These are phyloP conservation scores for Hortiboletus flavorubellus DNA, from an alignment of 768 basidiomycete species.

Conservation along the genomic window DNA sequence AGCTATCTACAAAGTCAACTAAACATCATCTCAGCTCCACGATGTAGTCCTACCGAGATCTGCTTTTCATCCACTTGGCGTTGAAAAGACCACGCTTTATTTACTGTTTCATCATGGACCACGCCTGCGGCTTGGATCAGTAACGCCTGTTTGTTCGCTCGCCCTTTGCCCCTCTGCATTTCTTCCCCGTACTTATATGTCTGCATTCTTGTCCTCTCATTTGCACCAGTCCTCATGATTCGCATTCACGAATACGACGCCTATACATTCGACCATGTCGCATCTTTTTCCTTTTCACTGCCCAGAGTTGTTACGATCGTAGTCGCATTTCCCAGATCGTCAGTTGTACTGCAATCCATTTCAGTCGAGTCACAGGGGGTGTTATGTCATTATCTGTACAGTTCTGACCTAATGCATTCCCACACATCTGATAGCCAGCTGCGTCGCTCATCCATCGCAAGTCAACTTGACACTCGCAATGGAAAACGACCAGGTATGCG, in stretches of 20 bases:
- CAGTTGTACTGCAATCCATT: neutral
- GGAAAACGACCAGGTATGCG: constrained; percentile 88
- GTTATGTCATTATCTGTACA: constrained; percentile 27
- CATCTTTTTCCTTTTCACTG: neutral
- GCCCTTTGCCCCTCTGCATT: constrained; percentile 12
- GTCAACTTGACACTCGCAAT: constrained; percentile 44
- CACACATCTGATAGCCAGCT: constrained; percentile 21
- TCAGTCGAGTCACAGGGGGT: neutral
- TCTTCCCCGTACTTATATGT: constrained; percentile 18
- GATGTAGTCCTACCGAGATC: constrained; percentile 29
- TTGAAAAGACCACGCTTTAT: constrained; percentile 19
- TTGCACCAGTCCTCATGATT: constrained; percentile 20
- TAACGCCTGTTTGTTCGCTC: constrained; percentile 17
- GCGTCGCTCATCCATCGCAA: neutral
- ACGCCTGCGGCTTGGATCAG: constrained; percentile 28
- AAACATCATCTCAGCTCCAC: constrained; percentile 25
- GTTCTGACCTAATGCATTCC: constrained; percentile 27
- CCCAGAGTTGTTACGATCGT: constrained; percentile 2
- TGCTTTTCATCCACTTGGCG: constrained; percentile 15
- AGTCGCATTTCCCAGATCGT: neutral
- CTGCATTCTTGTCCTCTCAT: constrained; percentile 22
- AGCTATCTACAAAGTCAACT: constrained; percentile 20
- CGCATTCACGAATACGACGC: constrained; percentile 16
- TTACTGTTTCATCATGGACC: constrained; percentile 29
- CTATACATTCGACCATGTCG: constrained; percentile 9